Evolutionary conservation across 139 green algal genomes (phyloP), one percentile per base, ranked within the genome.

Genomic region (Desmodesmus armatus): DNA sequence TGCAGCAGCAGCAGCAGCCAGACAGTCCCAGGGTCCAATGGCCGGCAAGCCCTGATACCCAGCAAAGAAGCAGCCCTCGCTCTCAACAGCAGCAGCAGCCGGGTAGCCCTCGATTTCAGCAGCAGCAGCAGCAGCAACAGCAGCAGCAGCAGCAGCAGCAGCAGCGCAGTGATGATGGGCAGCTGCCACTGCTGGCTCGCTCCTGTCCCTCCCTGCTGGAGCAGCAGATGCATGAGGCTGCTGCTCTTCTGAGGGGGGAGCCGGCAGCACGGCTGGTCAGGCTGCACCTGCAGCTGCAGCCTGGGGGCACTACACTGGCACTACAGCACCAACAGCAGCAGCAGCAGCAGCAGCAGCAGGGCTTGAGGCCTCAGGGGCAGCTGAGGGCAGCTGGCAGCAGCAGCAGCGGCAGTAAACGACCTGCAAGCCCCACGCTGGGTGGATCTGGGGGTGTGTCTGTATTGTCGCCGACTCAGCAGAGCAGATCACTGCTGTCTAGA

Each of bases 221-320:
- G 76, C 25, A 58, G 53, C 76, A 82, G 53, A 82, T 82, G 76
- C 76, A 82, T 7, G 55, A 82, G n/a, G 76, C 76, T 35, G 55
- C 62, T 31, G 76, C 76, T 2, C 6, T 72, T 13, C 25, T 82
- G 23, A 29, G 76, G 40, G 76, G 53, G 11, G 76, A 82, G 21
- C 69, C 69, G 27, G 69, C 35, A 5, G 9, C 33, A 6, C 53
- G 41, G 25, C 55, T 82, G 53, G 37, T 82, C 21, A 43, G 40
- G 21, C 25, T 82, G 6, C 37, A 82, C 27, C 76, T 82, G 79
- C 62, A 69, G 79, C 79, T 78, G 63, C 79, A 78, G 65, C 39
- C 62, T 13, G 51, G 15, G 51, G 51, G 15, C 51, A 62, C 51
- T 13, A 13, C 13, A 62, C 13, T 17, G 51, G 51, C 51, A 13